These are phyloP conservation scores for Musa balbisiana DNA, from an alignment of 202 grass and related monocot genomes.

Conservation along the genomic window DNA sequence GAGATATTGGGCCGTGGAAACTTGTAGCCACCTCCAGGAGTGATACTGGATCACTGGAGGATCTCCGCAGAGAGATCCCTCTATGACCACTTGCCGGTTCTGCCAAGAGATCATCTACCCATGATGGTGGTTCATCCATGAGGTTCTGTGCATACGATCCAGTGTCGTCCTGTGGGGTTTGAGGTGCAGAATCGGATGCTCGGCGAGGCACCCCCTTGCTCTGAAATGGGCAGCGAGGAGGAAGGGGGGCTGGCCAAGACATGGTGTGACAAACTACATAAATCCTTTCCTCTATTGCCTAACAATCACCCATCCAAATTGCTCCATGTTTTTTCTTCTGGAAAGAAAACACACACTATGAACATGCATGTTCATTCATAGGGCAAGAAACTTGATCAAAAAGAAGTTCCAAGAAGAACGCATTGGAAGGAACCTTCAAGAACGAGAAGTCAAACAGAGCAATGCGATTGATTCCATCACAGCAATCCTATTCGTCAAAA, in stretches of 20 bases:
- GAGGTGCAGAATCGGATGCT: slow-evolving; percentile 25
- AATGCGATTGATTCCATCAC: not conserved
- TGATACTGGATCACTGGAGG: slow-evolving; percentile 33
- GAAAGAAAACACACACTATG: slow-evolving; percentile 6
- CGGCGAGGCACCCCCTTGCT: slow-evolving; percentile 24
- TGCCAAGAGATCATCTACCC: slow-evolving; percentile 25
- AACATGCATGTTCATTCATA: not conserved
- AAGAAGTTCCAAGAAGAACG: no score
- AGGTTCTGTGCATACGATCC: slow-evolving; percentile 4
- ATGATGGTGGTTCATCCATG: slow-evolving; percentile 32
- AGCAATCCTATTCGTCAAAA: not conserved
- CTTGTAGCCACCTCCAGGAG: slow-evolving; percentile 50
- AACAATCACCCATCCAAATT: slow-evolving; percentile 5
- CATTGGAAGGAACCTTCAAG: not conserved
- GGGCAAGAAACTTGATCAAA: no score
- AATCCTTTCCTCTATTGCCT: not conserved
- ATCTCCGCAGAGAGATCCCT: slow-evolving; percentile 15
- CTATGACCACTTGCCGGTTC: slow-evolving; percentile 7
- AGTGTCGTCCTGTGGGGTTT: slow-evolving; percentile 18
- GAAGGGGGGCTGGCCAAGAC: slow-evolving; percentile 76
- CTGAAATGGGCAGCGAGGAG: slow-evolving; percentile 59
- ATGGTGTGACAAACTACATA: slow-evolving; percentile 30
- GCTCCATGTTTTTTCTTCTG: slow-evolving; percentile 10
- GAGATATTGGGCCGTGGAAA: slow-evolving; percentile 36
- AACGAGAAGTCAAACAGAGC: not conserved